phyloP scores from a whole-genome alignment of 768 basidiomycete species.

The Lactarius hatsudake region DNA sequence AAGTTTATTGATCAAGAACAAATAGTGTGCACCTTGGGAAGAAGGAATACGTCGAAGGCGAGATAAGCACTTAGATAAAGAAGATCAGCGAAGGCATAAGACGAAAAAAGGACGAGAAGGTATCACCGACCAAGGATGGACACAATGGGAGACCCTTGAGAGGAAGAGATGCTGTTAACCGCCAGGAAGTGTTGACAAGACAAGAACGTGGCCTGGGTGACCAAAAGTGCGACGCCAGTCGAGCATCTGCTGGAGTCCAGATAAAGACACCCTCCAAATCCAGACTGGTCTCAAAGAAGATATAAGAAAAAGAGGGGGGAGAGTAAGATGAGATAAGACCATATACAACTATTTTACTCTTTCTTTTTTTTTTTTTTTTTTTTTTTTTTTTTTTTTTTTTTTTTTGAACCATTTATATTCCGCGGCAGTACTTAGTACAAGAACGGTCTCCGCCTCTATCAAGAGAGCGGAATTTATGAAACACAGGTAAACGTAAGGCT shows the following conservation, averaged over 20 bases:
- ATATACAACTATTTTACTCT: conserved; percentile 37
- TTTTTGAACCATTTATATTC: too few species aligned
- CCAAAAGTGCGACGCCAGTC: conserved; percentile 57
- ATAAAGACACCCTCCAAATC: conserved; percentile 38
- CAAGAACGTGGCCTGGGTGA: conserved; percentile 30
- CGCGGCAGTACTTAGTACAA: too few species aligned
- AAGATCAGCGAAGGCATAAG: neutral
- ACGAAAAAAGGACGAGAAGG: conserved; percentile 9
- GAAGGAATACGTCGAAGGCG: conserved; percentile 61
- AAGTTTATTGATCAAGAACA: neutral
- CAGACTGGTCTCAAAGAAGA: conserved; percentile 27
- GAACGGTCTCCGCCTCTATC: too few species aligned
- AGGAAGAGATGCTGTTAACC: conserved; percentile 39
- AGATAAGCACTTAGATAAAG: conserved; percentile 54
- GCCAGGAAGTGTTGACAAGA: conserved; percentile 21
- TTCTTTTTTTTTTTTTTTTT: too few species aligned
- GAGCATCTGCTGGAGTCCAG: conserved; percentile 35
- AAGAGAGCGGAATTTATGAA: too few species aligned
- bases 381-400: too few species aligned
- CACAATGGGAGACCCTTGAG: conserved; percentile 49
- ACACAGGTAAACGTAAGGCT: too few species aligned
- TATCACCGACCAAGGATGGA: conserved; percentile 55
- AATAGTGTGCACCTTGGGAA: conserved; percentile 48
- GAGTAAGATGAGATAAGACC: conserved; percentile 25
- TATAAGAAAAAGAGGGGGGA: neutral